phyloP scores from a whole-genome alignment of 1,284 basidiomycete genomes.

The Rhizopogon hawkerae region DNA sequence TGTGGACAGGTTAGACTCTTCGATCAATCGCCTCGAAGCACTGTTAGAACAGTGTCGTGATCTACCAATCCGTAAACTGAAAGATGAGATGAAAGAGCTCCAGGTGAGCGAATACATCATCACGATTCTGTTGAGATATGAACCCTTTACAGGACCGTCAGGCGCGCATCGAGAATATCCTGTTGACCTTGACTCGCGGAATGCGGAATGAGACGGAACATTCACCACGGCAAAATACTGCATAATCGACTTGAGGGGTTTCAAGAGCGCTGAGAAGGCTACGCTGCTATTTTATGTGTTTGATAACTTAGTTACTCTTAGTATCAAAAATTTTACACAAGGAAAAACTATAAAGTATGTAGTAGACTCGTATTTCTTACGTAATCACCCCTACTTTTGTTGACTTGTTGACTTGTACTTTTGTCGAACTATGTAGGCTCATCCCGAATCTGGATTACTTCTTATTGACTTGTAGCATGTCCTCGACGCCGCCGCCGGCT shows the following conservation, averaged over 20 bases:
- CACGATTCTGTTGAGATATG: neutral
- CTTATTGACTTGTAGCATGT: slow-evolving; percentile 14
- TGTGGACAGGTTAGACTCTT: slow-evolving; percentile 28
- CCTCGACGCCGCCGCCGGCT: slow-evolving; percentile 26
- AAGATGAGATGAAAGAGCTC: slow-evolving; percentile 73
- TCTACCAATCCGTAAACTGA: slow-evolving; percentile 54
- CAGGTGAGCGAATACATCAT: slow-evolving; percentile 40
- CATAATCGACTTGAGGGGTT: neutral
- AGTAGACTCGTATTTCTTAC: neutral
- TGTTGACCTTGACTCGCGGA: slow-evolving; percentile 45
- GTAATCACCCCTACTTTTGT: neutral
- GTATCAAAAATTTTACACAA: no score
- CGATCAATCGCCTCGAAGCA: slow-evolving; percentile 48
- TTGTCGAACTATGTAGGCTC: no score
- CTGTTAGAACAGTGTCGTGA: slow-evolving; percentile 54
- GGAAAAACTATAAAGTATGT: no score
- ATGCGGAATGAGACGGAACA: slow-evolving; percentile 27
- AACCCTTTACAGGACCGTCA: slow-evolving; percentile 52
- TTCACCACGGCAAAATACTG: slow-evolving; percentile 1
- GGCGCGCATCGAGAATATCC: slow-evolving; percentile 65
- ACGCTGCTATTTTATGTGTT: neutral
- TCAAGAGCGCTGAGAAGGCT: neutral
- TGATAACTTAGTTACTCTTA: neutral
- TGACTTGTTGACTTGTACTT: no score
- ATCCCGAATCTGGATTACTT: no score